Evolutionary conservation across 805 yeast genomes (phyloP).

Genomic region (Hagleromyces aurorensis): DNA sequence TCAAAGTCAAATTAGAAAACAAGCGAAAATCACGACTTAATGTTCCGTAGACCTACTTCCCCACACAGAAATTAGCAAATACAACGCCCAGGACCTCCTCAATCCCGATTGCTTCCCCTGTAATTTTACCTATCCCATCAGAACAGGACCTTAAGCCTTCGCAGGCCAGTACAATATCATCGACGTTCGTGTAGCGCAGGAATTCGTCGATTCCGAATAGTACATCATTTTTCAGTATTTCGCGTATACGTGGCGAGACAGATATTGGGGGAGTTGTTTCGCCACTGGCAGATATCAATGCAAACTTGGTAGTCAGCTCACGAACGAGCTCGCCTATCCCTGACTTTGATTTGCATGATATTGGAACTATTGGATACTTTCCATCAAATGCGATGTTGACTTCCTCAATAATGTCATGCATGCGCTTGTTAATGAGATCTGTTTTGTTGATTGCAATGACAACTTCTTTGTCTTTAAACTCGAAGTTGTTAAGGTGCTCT

Average conservation of each 20-base stretch:
- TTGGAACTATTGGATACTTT: conserved; percentile 23
- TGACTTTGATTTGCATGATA: conserved; percentile 53
- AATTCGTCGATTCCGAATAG: conserved; percentile 67
- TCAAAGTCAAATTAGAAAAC: conserved; percentile 30
- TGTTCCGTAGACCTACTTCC: conserved; percentile 45
- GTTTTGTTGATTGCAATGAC: conserved; percentile 49
- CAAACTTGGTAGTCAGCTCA: conserved; percentile 39
- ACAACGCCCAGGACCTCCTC: conserved; percentile 90
- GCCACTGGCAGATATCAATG: conserved; percentile 37
- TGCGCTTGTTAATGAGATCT: conserved; percentile 37
- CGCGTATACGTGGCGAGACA: conserved; percentile 69
- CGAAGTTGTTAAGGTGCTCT: conserved; percentile 11
- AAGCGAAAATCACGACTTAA: conserved; percentile 11
- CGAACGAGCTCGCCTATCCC: conserved; percentile 48
- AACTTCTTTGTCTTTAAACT: conserved; percentile 19
- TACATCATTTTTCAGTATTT: conserved; percentile 68
- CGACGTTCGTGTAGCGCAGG: conserved; percentile 35
- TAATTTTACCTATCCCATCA: conserved; percentile 85
- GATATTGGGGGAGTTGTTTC: conserved; percentile 56
- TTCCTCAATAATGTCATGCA: conserved; percentile 15
- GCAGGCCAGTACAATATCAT: conserved; percentile 73
- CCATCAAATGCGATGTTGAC: conserved; percentile 18
- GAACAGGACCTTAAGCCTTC: conserved; percentile 68
- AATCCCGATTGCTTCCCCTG: conserved; percentile 81
- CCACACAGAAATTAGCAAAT: conserved; percentile 88